Evolutionary conservation across 2,329 filamentous ascomycete genomes (phyloP).

Genomic region (Fusarium sp.): DNA sequence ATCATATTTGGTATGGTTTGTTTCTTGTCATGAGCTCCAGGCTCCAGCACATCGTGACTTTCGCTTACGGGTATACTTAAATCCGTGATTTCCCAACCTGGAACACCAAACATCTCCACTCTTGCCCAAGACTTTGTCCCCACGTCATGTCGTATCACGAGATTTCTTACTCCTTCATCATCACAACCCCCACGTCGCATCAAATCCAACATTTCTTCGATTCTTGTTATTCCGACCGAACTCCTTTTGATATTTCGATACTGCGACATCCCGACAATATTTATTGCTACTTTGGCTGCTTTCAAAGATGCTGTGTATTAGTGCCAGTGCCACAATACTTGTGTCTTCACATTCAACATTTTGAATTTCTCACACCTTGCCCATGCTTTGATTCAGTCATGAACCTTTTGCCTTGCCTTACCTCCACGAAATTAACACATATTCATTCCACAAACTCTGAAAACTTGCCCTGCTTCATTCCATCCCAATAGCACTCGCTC

Average conservation of each 20-base stretch:
- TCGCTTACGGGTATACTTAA: conserved; percentile 25
- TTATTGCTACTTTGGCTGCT: background rate
- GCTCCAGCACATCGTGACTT: background rate
- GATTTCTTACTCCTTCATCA: conserved; percentile 39
- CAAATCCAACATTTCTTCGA: background rate
- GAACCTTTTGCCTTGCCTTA: background rate
- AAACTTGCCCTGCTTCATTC: background rate
- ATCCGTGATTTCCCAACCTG: background rate
- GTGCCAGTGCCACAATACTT: conserved; percentile 20
- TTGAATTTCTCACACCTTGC: background rate
- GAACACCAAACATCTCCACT: conserved; percentile 16
- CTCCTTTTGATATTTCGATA: background rate
- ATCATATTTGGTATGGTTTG: conserved; percentile 20
- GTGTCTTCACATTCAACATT: background rate
- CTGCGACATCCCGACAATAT: background rate
- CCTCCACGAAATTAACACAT: background rate
- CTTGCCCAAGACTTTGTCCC: conserved; percentile 24
- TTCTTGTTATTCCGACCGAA: background rate
- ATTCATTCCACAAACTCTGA: background rate
- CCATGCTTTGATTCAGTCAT: background rate
- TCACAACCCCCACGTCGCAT: conserved; percentile 4
- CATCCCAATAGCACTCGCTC: background rate
- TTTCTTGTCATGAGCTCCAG: background rate
- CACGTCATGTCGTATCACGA: conserved; percentile 22
- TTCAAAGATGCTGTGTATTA: background rate